phyloP scores from a whole-genome alignment of 345 rosid species.

The Eucalyptus pauciflora region DNA sequence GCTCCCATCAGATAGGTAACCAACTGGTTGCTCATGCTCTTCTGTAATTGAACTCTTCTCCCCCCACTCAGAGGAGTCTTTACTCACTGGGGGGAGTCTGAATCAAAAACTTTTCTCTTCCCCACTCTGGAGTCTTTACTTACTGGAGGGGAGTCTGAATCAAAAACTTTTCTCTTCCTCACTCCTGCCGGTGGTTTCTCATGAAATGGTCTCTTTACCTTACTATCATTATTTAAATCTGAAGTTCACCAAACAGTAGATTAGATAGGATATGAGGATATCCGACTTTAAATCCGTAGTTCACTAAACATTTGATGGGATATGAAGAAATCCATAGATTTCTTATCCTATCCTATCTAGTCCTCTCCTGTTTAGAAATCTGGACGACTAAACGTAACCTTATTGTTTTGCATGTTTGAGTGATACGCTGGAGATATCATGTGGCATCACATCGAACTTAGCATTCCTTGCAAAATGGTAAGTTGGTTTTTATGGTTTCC shows the following conservation, averaged over 20 bases:
- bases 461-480: slow-evolving; percentile 70
- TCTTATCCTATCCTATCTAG: too few relatives aligned
- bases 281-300: too few relatives aligned
- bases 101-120: neutral
- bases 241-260: too few relatives aligned
- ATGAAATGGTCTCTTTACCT: neutral
- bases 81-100: neutral
- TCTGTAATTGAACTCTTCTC: slow-evolving; percentile 37
- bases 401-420: slow-evolving; percentile 47
- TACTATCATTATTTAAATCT: neutral
- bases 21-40: slow-evolving; percentile 37
- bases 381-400: too few relatives aligned
- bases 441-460: slow-evolving; percentile 65
- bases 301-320: too few relatives aligned
- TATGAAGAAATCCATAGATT: too few relatives aligned
- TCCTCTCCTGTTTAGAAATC: too few relatives aligned
- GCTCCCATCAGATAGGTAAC: slow-evolving; percentile 25
- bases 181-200: neutral
- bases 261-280: too few relatives aligned
- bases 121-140: neutral
- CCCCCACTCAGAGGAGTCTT: slow-evolving; percentile 10
- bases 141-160: neutral
- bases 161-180: neutral
- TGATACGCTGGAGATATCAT: slow-evolving; percentile 43
- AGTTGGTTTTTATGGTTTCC: neutral